These are phyloP conservation scores for Aspergillus uvarum DNA, from an alignment of 2,329 filamentous ascomycete genomes.

Conservation along the genomic window DNA sequence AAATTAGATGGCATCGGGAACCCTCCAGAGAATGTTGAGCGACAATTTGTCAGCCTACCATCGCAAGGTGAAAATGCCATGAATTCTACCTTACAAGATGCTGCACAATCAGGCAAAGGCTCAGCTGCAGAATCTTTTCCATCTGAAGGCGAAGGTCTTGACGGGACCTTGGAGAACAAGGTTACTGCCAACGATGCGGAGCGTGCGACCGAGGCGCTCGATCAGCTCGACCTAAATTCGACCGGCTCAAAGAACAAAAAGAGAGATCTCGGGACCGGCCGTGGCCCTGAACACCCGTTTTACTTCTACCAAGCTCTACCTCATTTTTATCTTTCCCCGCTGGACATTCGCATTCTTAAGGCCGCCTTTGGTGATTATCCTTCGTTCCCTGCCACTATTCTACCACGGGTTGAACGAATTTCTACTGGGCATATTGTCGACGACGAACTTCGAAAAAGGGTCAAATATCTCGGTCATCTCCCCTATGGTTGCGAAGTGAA, in stretches of 20 bases:
- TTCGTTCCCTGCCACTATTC: slow-evolving; percentile 77
- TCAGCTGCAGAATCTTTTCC: slow-evolving; percentile 28
- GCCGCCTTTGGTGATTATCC: slow-evolving; percentile 82
- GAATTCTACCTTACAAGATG: slow-evolving; percentile 53
- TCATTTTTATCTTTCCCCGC: slow-evolving; percentile 83
- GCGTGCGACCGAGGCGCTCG: slow-evolving; percentile 27
- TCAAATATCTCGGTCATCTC: slow-evolving; percentile 83
- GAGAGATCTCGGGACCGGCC: slow-evolving; percentile 18
- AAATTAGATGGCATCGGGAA: slow-evolving; percentile 68
- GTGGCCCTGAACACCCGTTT: slow-evolving; percentile 56
- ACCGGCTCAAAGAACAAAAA: slow-evolving; percentile 26
- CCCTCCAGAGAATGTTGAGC: slow-evolving; percentile 53
- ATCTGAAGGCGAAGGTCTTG: slow-evolving; percentile 12
- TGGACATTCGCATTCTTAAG: slow-evolving; percentile 91
- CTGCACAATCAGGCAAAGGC: slow-evolving; percentile 46
- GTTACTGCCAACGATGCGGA: slow-evolving; percentile 21
- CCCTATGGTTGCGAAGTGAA: slow-evolving; percentile 88
- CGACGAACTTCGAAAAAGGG: slow-evolving; percentile 75
- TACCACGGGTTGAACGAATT: slow-evolving; percentile 85
- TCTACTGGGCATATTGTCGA: slow-evolving; percentile 86
- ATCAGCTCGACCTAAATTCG: slow-evolving; percentile 21
- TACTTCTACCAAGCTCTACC: slow-evolving; percentile 86
- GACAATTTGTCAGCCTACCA: slow-evolving; percentile 51
- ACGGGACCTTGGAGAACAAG: slow-evolving; percentile 10
- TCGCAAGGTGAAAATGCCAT: slow-evolving; percentile 50